A percentile compares a stretch with the other conserved stretches of the same genome.
Conservation (phyloP, 495 filamentous ascomycete species). For the Aspergillus diversus region DNA sequence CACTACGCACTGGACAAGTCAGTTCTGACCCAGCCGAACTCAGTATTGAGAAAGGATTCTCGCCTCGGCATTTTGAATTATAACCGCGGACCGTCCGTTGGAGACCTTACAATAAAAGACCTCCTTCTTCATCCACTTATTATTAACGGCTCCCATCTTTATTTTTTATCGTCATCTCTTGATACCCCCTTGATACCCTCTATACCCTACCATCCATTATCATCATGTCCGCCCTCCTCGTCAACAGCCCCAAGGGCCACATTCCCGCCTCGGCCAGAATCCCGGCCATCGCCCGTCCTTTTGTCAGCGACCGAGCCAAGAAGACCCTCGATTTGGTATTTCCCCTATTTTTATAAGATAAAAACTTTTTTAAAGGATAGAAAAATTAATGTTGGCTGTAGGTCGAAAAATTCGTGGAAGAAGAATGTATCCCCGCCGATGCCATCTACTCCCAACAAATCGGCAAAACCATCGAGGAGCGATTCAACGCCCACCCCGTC, state of each 20-base stretch:
- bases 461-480: slow-evolving; percentile 63
- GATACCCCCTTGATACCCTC: no score
- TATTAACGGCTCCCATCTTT: no score
- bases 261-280: slow-evolving; percentile 66
- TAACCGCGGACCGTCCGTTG: no score
- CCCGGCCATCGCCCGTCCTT: slow-evolving; percentile 64
- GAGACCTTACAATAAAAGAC: no score
- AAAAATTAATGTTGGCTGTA: slow-evolving; percentile 29
- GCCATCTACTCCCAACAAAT: slow-evolving; percentile 77
- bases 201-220: no score
- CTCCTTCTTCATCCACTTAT: no score
- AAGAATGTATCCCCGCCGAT: slow-evolving; percentile 90
- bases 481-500: slow-evolving; percentile 77
- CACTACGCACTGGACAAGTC: no score
- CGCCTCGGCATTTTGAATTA: no score
- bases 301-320: slow-evolving; percentile 80
- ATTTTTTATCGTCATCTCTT: no score
- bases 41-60: no score
- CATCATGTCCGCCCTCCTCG: no score
- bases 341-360: neutral
- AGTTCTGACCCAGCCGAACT: no score
- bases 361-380: neutral
- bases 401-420: slow-evolving; percentile 95
- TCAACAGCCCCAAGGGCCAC: neutral
- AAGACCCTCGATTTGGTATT: slow-evolving; percentile 68